These are phyloP conservation scores for Aspergillus ostianus DNA, from an alignment of 495 filamentous ascomycete species.

Conservation along the genomic window DNA sequence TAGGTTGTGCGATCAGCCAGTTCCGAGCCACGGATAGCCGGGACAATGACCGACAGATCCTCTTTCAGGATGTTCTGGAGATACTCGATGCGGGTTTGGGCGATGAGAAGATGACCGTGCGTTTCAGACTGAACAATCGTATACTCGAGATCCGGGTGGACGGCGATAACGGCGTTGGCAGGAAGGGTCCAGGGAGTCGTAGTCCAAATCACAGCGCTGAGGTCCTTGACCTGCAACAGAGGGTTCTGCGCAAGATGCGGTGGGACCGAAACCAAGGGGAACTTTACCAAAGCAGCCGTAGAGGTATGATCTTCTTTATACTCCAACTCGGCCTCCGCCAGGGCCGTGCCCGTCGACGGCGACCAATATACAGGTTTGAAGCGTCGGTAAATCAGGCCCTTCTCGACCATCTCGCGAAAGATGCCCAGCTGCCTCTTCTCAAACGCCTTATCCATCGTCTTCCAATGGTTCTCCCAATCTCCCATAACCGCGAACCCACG, in stretches of 20 bases:
- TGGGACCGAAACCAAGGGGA: slow-evolving; percentile 62
- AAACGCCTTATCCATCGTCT: slow-evolving; percentile 85
- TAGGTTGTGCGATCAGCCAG: slow-evolving; percentile 64
- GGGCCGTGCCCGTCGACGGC: slow-evolving; percentile 81
- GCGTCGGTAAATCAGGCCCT: slow-evolving; percentile 80
- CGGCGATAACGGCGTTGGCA: slow-evolving; percentile 84
- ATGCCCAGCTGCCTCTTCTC: slow-evolving; percentile 83
- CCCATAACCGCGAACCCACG: slow-evolving; percentile 84
- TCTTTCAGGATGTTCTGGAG: slow-evolving; percentile 45
- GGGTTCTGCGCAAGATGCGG: slow-evolving; percentile 39
- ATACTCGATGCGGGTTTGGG: slow-evolving; percentile 61
- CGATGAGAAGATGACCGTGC: slow-evolving; percentile 61
- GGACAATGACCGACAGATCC: slow-evolving; percentile 49
- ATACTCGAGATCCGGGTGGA: slow-evolving; percentile 73
- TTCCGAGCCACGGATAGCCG: slow-evolving; percentile 61
- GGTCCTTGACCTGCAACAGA: slow-evolving; percentile 28
- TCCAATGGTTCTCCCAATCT: slow-evolving; percentile 90
- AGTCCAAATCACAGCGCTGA: slow-evolving; percentile 90
- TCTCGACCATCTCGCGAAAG: slow-evolving; percentile 81
- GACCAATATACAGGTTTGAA: slow-evolving; percentile 98
- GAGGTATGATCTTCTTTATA: slow-evolving; percentile 85
- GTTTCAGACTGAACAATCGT: slow-evolving; percentile 56
- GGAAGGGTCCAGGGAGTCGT: slow-evolving; percentile 98
- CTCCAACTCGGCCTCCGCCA: slow-evolving; percentile 95
- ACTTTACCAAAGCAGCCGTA: slow-evolving; percentile 76